Evolutionary conservation across 441 rosid genomes (phyloP), one percentile per base, ranked within the genome.

Genomic region (Populus trichocarpa): DNA sequence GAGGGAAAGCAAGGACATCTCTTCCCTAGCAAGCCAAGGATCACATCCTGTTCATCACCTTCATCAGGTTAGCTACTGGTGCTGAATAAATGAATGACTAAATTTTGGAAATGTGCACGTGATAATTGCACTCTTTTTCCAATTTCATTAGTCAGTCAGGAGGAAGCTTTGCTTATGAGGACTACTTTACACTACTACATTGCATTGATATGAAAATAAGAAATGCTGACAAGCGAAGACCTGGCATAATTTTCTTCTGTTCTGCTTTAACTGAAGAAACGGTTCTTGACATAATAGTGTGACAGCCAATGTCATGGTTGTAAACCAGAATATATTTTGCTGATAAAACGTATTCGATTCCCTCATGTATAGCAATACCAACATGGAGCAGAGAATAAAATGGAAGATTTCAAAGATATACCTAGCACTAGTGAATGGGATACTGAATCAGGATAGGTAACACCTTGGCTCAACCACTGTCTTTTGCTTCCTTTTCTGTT

Each of bases 41-140:
- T 71, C 87, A 28, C 91, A 92, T 79, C 90, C 97, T 77, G 97
- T 92, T 68, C 99, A 96, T 85, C 91, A 94, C 57, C 87, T 95
- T 16, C 94, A 30, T 93, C 98, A 80, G 97, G 95, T 93, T 74
- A 74, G 75, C 66, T 64, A 42, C 25, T 72, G 22, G 28, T n/a
- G 13, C 71, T 80, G 50, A 63, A 25, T 33, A 66, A 75, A 70
- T 66, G 66, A 73, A 70, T 66, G 66, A 70, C 70, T 87, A 87
- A 40, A 84, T 22, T 61, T 61, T 61, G 13, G 26, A 22, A 22
- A 9, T 61, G 66, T 61, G 26, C 28, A 22, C 23, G 5, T 22
- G 66, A 61, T 22, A 10, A 61, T 4, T 40, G 46, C 46, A 40
- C 46, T 11, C 46, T 40, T 40, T 11, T 40, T 40, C 46, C 46